A percentile compares a stretch with the other conserved stretches of the same genome.
Evolutionary conservation across 2,329 filamentous ascomycete genomes (phyloP).

Genomic region (Parastagonospora nodorum): DNA sequence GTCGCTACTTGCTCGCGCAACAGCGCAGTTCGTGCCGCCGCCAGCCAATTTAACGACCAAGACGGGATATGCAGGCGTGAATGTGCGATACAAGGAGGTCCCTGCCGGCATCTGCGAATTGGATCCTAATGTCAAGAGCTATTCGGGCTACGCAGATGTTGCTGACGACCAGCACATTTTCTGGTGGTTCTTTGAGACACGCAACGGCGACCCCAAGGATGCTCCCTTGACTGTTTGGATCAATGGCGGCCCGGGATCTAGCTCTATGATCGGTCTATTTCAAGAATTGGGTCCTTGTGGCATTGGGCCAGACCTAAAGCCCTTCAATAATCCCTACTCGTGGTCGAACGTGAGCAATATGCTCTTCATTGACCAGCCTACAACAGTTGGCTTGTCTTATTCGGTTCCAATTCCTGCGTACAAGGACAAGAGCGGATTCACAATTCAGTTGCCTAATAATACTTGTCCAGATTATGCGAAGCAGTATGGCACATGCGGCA

Average conservation of each 20-base stretch:
- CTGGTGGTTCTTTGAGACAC: constrained; percentile 62
- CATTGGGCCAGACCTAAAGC: constrained; percentile 52
- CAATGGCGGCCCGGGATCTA: constrained; percentile 61
- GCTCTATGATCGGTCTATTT: constrained; percentile 62
- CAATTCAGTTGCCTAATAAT: constrained; percentile 53
- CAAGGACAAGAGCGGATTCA: constrained; percentile 34
- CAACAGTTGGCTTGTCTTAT: constrained; percentile 64
- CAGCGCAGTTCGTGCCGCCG: constrained; percentile 52
- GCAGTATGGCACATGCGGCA: constrained; percentile 55
- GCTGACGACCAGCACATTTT: constrained; percentile 59
- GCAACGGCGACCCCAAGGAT: constrained; percentile 54
- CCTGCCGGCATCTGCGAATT: constrained; percentile 61
- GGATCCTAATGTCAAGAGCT: constrained; percentile 61
- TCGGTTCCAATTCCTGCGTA: constrained; percentile 51
- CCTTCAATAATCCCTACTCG: constrained; percentile 65
- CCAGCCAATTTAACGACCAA: constrained; percentile 52
- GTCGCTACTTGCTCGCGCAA: constrained; percentile 23
- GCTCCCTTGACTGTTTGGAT: constrained; percentile 67
- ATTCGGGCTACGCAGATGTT: constrained; percentile 61
- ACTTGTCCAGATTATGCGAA: constrained; percentile 58
- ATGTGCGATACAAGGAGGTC: constrained; percentile 64
- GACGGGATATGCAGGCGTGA: constrained; percentile 54
- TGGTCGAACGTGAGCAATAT: constrained; percentile 70
- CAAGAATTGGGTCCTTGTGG: constrained; percentile 60
- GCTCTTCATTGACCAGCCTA: constrained; percentile 73